phyloP scores from a whole-genome alignment of 1,139 yeast species.

The Yamadazyma siamensis region DNA sequence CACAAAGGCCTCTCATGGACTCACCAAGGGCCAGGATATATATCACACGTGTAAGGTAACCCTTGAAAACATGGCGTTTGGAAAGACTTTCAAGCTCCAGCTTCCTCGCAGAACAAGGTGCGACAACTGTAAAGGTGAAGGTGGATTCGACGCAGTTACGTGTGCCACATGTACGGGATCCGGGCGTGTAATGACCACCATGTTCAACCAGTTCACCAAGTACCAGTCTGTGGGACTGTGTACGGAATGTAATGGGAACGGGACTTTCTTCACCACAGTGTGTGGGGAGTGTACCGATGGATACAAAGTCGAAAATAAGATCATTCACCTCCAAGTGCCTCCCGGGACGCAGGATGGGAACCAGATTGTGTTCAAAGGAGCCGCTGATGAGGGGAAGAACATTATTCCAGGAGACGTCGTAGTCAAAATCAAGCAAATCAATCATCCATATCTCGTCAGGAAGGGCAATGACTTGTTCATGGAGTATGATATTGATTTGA shows the following conservation, averaged over 20 bases:
- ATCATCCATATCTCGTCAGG: conserved; percentile 45
- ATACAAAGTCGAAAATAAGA: conserved; percentile 42
- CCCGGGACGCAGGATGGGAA: conserved; percentile 56
- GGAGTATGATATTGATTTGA: conserved; percentile 45
- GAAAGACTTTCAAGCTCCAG: conserved; percentile 38
- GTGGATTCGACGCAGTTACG: conserved; percentile 32
- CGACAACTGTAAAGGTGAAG: conserved; percentile 31
- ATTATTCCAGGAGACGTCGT: conserved; percentile 66
- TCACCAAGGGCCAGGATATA: conserved; percentile 33
- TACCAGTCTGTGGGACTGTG: conserved; percentile 36
- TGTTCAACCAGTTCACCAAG: conserved; percentile 29
- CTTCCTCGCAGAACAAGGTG: conserved; percentile 39
- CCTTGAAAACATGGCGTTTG: conserved; percentile 35
- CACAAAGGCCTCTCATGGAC: conserved; percentile 6
- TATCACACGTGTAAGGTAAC: conserved; percentile 39
- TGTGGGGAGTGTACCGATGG: conserved; percentile 37
- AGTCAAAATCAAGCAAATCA: conserved; percentile 35
- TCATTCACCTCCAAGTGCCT: conserved; percentile 47
- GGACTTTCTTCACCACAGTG: conserved; percentile 14
- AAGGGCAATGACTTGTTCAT: conserved; percentile 46
- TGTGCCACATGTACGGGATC: conserved; percentile 38
- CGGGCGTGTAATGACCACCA: conserved; percentile 33
- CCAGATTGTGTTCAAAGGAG: conserved; percentile 48
- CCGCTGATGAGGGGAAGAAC: conserved; percentile 62
- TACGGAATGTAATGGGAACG: conserved; percentile 34